Conservation (phyloP, 129 eudicot species). For the Lactuca sativa region DNA sequence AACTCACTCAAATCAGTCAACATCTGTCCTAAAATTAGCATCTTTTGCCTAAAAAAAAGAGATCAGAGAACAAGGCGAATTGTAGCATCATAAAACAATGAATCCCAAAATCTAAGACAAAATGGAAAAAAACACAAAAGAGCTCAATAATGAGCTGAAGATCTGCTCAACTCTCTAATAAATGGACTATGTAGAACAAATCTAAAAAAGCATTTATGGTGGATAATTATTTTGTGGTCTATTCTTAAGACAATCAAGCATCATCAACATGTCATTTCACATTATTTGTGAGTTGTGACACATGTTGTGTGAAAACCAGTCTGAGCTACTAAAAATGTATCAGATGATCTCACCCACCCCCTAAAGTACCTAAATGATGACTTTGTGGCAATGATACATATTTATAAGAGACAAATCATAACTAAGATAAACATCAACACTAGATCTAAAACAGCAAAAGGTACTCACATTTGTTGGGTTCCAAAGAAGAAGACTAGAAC, state of each 20-base stretch:
- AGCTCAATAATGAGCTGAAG: neutral
- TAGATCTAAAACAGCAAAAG: conserved; percentile 17
- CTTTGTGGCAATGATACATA: neutral
- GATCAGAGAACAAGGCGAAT: conserved; percentile 4
- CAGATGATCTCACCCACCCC: conserved; percentile 9
- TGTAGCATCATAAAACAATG: neutral
- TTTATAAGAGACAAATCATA: neutral
- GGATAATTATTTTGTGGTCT: neutral
- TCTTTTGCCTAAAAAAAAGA: neutral
- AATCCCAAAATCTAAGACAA: neutral
- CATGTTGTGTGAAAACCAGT: neutral
- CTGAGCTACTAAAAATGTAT: neutral
- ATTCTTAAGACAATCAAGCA: conserved; percentile 11
- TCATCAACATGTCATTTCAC: conserved; percentile 4
- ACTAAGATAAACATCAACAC: neutral
- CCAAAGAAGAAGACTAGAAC: conserved; percentile 85
- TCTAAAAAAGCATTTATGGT: neutral
- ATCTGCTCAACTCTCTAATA: conserved; percentile 3
- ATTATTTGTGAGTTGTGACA: neutral
- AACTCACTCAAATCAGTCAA: neutral
- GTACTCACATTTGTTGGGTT: conserved; percentile 88
- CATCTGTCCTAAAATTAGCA: neutral
- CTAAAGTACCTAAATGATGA: neutral
- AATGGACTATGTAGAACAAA: neutral
- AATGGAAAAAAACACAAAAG: neutral